phyloP scores from a whole-genome alignment of 1,284 basidiomycete species.

The Moesziomyces parantarcticus region DNA sequence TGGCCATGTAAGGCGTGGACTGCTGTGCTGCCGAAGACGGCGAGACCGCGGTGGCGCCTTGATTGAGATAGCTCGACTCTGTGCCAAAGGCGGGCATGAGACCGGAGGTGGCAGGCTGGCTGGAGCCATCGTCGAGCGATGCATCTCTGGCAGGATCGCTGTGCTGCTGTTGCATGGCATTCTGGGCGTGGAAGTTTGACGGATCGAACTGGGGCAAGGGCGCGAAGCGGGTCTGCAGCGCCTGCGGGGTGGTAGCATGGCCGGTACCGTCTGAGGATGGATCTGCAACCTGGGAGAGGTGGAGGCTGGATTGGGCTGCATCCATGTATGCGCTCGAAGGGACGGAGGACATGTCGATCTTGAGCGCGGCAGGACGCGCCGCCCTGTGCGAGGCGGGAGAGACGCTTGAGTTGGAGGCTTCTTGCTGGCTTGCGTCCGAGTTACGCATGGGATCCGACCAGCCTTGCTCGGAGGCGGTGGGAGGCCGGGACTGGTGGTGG shows the following conservation, averaged over 20 bases:
- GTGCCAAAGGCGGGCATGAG: constrained; percentile 50
- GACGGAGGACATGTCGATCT: constrained; percentile 31
- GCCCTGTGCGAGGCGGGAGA: constrained; percentile 16
- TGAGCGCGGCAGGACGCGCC: constrained; percentile 38
- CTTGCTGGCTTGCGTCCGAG: constrained; percentile 2
- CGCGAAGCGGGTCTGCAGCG: constrained; percentile 36
- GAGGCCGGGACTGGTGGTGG: constrained; percentile 21
- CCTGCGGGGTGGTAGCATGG: constrained; percentile 21
- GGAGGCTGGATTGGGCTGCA: not conserved
- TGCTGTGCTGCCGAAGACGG: constrained; percentile 1
- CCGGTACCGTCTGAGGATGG: constrained; percentile 13
- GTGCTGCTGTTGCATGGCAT: constrained; percentile 19
- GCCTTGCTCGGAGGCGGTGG: constrained; percentile 28
- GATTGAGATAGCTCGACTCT: constrained; percentile 16
- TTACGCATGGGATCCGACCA: constrained; percentile 17
- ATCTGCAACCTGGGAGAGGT: constrained; percentile 2
- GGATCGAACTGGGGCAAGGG: constrained; percentile 37
- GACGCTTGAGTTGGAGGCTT: not conserved
- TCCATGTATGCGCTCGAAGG: constrained; percentile 2
- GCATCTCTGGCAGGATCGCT: not conserved
- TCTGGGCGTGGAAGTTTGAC: constrained; percentile 20
- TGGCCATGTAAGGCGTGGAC: constrained; percentile 1
- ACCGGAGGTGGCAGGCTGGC: constrained; percentile 8
- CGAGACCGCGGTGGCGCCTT: not conserved
- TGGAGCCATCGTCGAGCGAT: constrained; percentile 10